These are phyloP conservation scores for Aciculosporium take DNA, from an alignment of 2,329 filamentous ascomycete species.

Conservation along the genomic window DNA sequence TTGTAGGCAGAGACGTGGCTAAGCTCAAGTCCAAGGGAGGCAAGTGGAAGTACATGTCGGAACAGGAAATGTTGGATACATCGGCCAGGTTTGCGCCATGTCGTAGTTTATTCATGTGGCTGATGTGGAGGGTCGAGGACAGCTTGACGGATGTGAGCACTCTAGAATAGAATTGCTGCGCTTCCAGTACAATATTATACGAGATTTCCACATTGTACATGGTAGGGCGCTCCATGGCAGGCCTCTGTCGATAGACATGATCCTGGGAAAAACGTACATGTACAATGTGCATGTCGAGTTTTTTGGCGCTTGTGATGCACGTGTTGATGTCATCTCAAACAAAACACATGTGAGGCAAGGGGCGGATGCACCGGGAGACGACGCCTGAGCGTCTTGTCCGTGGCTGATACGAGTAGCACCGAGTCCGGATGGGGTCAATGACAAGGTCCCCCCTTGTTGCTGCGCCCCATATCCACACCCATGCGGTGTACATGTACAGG, in stretches of 20 bases:
- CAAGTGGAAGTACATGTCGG: slow-evolving; percentile 97
- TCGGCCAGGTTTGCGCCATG: slow-evolving; percentile 74
- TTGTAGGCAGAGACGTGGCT: slow-evolving; percentile 65
- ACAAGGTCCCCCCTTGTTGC: too few species aligned
- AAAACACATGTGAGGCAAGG: slow-evolving; percentile 1
- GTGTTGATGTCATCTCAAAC: neutral
- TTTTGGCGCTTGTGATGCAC: neutral
- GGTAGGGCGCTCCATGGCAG: neutral
- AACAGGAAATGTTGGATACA: slow-evolving; percentile 78
- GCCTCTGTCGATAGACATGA: slow-evolving; percentile 1
- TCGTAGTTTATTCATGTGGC: slow-evolving; percentile 93
- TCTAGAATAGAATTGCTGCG: slow-evolving; percentile 31
- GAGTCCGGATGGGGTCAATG: too few species aligned
- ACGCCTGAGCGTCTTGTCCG: neutral
- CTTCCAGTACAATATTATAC: too few species aligned
- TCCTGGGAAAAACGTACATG: neutral
- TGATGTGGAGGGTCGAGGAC: slow-evolving; percentile 82
- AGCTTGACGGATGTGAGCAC: slow-evolving; percentile 49
- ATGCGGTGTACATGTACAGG: too few species aligned
- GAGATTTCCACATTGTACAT: neutral
- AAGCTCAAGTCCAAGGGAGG: slow-evolving; percentile 69
- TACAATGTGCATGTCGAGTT: neutral
- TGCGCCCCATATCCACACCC: too few species aligned
- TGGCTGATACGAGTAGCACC: neutral
- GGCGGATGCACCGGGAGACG: neutral